Conservation (phyloP, 2,329 filamentous ascomycete species). For the Colletotrichum sp. region DNA sequence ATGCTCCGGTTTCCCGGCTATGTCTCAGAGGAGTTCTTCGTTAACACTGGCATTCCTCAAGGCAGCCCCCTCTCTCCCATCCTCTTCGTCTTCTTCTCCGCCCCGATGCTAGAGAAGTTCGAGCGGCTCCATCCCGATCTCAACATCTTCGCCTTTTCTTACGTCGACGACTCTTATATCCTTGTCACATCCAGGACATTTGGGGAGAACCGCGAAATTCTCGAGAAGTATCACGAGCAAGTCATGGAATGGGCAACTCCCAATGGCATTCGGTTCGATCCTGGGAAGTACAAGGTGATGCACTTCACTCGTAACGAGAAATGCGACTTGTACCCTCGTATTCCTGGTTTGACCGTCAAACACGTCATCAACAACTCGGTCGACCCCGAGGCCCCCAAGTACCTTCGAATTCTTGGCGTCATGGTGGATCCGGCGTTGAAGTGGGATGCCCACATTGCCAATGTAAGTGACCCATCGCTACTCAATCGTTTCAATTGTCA, state of each 20-base stretch:
- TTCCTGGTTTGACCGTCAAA: background rate
- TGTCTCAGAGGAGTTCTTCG: background rate
- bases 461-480: background rate
- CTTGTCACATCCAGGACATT: background rate
- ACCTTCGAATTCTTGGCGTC: background rate
- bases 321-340: background rate
- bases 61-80: constrained; percentile 4
- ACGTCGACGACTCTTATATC: background rate
- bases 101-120: background rate
- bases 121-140: background rate
- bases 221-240: background rate
- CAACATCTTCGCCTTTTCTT: background rate
- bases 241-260: background rate
- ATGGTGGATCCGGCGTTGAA: background rate
- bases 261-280: background rate
- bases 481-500: background rate
- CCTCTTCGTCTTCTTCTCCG: background rate
- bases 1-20: background rate
- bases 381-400: background rate
- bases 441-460: background rate
- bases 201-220: background rate
- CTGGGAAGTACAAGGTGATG: background rate
- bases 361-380: background rate
- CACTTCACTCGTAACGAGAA: background rate
- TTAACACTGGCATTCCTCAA: background rate